These are phyloP conservation scores for Vitis rupestris DNA, from an alignment of 164 flowering plant species.

Conservation along the genomic window DNA sequence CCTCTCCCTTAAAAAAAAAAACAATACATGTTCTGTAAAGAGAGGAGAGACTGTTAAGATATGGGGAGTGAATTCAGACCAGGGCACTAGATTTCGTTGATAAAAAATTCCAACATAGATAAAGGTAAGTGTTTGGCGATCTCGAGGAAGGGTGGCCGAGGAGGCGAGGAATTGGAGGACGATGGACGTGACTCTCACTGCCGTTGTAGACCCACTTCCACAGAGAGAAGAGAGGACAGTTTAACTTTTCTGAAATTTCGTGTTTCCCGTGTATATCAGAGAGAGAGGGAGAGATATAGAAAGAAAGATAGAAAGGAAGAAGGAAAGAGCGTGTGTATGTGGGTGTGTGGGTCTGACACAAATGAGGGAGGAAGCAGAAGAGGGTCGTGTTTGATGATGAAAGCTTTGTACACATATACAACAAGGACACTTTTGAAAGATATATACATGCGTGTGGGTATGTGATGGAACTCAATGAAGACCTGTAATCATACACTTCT, in stretches of 20 bases:
- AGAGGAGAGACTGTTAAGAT: not conserved
- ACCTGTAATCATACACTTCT: too few species aligned
- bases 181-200: conserved; percentile 16
- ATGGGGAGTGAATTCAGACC: not conserved
- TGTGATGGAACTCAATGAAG: too few species aligned
- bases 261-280: not conserved
- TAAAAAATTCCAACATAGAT: conserved; percentile 8
- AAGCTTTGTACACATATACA: conserved; percentile 2
- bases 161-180: conserved; percentile 22
- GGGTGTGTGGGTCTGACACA: conserved; percentile 16
- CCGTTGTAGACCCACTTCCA: conserved; percentile 10
- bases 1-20: too few species aligned
- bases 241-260: not conserved
- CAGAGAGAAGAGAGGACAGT: not conserved
- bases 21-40: not conserved
- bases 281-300: not conserved
- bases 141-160: conserved; percentile 18
- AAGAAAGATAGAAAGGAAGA: not conserved
- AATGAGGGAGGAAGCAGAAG: conserved; percentile 15
- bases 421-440: conserved; percentile 11
- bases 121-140: conserved; percentile 15
- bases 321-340: not conserved
- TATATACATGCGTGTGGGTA: not conserved
- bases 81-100: not conserved
- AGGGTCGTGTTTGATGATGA: conserved; percentile 10